These are phyloP conservation scores for Corchorus capsularis DNA, from an alignment of 345 rosid species.

Conservation along the genomic window DNA sequence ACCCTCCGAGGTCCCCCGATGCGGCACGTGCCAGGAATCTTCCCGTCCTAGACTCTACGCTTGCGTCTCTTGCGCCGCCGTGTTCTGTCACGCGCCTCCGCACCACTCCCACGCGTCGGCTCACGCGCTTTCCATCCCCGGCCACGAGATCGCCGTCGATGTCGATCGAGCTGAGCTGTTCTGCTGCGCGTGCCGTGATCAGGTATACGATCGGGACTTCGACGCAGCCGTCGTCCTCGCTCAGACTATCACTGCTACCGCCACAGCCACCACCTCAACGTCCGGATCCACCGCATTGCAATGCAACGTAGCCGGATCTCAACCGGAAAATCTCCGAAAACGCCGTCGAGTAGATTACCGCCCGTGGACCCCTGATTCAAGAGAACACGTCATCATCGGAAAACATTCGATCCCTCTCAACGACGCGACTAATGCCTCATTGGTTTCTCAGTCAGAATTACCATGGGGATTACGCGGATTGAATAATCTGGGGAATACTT, in stretches of 20 bases:
- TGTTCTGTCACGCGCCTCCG: slow-evolving; percentile 50
- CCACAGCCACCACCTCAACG: slow-evolving; percentile 13
- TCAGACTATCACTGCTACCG: slow-evolving; percentile 27
- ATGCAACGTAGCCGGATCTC: neutral
- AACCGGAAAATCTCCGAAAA: slow-evolving; percentile 48
- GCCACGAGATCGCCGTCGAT: slow-evolving; percentile 66
- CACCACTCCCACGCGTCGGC: slow-evolving; percentile 47
- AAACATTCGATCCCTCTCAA: slow-evolving; percentile 30
- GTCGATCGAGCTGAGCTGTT: slow-evolving; percentile 65
- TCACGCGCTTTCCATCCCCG: slow-evolving; percentile 39
- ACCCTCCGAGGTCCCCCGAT: slow-evolving; percentile 55
- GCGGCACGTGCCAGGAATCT: slow-evolving; percentile 42
- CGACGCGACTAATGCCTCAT: slow-evolving; percentile 4
- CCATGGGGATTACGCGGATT: slow-evolving; percentile 59
- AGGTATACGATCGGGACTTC: slow-evolving; percentile 58
- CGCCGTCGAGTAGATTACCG: slow-evolving; percentile 53
- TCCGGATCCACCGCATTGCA: slow-evolving; percentile 23
- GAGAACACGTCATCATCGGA: slow-evolving; percentile 34
- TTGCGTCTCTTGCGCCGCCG: slow-evolving; percentile 56
- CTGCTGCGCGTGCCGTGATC: slow-evolving; percentile 62
- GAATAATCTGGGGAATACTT: slow-evolving; percentile 63
- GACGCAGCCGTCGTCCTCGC: slow-evolving; percentile 59
- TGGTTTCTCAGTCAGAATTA: slow-evolving; percentile 1
- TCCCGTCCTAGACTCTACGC: slow-evolving; percentile 53
- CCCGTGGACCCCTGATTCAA: slow-evolving; percentile 48